Base-by-base conservation (phyloP, 331 rosid species). In the Acacia pycnantha region DNA sequence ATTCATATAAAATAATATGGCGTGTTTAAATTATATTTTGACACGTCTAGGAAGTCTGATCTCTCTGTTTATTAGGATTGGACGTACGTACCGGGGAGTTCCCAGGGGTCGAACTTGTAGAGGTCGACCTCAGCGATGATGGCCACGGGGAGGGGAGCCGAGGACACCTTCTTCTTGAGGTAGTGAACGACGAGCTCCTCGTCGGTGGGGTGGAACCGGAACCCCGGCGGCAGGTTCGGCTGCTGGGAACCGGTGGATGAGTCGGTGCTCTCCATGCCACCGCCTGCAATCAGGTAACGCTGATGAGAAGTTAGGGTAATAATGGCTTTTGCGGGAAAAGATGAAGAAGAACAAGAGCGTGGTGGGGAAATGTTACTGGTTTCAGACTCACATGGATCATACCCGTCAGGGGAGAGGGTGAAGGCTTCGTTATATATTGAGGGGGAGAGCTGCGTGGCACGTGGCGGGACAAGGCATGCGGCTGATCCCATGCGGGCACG, bases 91-190 rank as follows among this genome's bases (percentile, higher is more conserved):
- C 98, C 95, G 53, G 98, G 98, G 24, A 94, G 89, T 81, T 94
- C 94, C 98, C 98, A 94, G 0, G 98, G 98, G 76, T 94, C 98
- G 37, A 94, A 94, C 87, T 94, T 94, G 91, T 93, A 94, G 61
- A 94, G 98, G 79, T 94, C 95, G 44, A 94, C 94, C 54, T 94
- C 98, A 5, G 98, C 97, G 81, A 94, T 90, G 40, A 94, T 90
- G 77, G 93, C 82, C 1, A 94, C 92, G 0, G 98, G 98, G n/a
- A 94, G 87, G 72, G 95, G 94, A 50, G 85, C 89, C 0, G 95
- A 92, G 67, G 80, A 47, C 27, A 77, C 46, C 79, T 89, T 90
- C 77, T 92, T 94, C 94, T 94, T 94, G 48, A 94, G 98, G 83
- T 94, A 94, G 79, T 94, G 98, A 85, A 94, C 91, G 14, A 94